These are phyloP conservation scores for Moesziomyces antarcticus DNA, from an alignment of 1,284 basidiomycete species.

Conservation along the genomic window DNA sequence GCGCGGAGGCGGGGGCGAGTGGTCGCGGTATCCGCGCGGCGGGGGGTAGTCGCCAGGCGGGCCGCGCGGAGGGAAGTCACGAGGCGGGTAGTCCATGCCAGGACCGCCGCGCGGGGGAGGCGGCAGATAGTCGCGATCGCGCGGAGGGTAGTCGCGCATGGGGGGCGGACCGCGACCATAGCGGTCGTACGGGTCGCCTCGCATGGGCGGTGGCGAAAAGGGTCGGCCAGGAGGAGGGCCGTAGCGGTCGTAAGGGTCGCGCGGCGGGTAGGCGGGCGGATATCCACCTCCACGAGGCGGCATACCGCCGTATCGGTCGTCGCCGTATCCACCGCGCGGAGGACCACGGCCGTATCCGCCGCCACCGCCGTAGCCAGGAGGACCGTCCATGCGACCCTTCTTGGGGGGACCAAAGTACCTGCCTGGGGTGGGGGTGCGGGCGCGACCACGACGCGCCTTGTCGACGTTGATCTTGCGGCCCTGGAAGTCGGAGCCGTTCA, in stretches of 20 bases:
- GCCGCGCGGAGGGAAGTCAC: slow-evolving; percentile 52
- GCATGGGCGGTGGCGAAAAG: slow-evolving; percentile 48
- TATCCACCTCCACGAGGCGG: slow-evolving; percentile 74
- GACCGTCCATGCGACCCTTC: slow-evolving; percentile 72
- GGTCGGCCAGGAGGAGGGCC: slow-evolving; percentile 56
- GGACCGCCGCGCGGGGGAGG: slow-evolving; percentile 44
- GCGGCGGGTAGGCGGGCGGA: slow-evolving; percentile 60
- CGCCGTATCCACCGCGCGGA: slow-evolving; percentile 43
- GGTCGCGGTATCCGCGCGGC: slow-evolving; percentile 49
- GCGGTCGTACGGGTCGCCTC: slow-evolving; percentile 48
- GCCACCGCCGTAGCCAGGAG: slow-evolving; percentile 50
- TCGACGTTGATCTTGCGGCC: slow-evolving; percentile 88
- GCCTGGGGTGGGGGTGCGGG: slow-evolving; percentile 93
- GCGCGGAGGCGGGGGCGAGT: slow-evolving; percentile 46
- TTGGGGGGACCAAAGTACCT: slow-evolving; percentile 92
- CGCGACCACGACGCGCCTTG: slow-evolving; percentile 93
- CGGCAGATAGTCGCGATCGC: slow-evolving; percentile 44
- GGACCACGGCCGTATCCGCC: slow-evolving; percentile 33
- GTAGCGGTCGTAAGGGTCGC: slow-evolving; percentile 67
- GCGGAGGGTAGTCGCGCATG: slow-evolving; percentile 48
- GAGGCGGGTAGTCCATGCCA: slow-evolving; percentile 52
- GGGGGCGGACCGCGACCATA: slow-evolving; percentile 47
- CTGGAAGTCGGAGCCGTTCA: slow-evolving; percentile 84
- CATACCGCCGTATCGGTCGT: slow-evolving; percentile 77
- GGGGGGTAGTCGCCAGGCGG: slow-evolving; percentile 56